phyloP scores from a whole-genome alignment of 495 filamentous ascomycete species.

The Aspergillus egyptiacus region DNA sequence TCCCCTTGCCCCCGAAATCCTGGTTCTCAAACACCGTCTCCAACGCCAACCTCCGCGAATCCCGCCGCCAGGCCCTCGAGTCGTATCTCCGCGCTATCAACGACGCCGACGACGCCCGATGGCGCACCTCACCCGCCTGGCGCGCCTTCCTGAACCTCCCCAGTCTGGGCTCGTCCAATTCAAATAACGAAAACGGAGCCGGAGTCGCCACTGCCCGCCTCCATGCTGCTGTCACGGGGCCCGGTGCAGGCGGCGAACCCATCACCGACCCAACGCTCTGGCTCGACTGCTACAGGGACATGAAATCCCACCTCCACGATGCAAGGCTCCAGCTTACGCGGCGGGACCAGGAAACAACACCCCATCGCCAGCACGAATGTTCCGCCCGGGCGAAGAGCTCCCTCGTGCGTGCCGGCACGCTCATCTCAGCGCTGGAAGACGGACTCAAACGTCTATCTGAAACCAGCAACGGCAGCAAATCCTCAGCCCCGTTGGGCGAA shows the following conservation, averaged over 20 bases:
- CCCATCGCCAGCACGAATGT: conserved; percentile 68
- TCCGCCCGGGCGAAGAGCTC: conserved; percentile 74
- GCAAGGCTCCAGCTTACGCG: conserved; percentile 67
- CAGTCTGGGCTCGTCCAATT: conserved; percentile 18
- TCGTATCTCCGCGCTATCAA: conserved; percentile 78
- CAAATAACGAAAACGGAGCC: conserved; percentile 31
- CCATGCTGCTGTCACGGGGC: conserved; percentile 39
- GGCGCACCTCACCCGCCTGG: conserved; percentile 83
- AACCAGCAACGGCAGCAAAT: conserved; percentile 5
- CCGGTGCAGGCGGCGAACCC: conserved; percentile 38
- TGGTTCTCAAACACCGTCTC: conserved; percentile 78
- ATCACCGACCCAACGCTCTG: conserved; percentile 75
- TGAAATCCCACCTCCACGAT: conserved; percentile 78
- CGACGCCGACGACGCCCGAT: conserved; percentile 64
- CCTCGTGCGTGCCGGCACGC: conserved; percentile 64
- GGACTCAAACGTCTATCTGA: conserved; percentile 52
- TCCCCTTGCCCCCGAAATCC: conserved; percentile 69
- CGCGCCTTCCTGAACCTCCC: conserved; percentile 82
- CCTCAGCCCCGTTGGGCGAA: conserved; percentile 53
- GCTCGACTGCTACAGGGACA: conserved; percentile 78
- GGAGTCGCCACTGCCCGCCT: conserved; percentile 30
- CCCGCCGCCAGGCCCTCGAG: conserved; percentile 70
- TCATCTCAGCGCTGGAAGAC: conserved; percentile 62
- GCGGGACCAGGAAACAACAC: conserved; percentile 66
- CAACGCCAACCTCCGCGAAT: conserved; percentile 71